Conservation (phyloP, 768 basidiomycete species). For the Boletus tylopilopsis region DNA sequence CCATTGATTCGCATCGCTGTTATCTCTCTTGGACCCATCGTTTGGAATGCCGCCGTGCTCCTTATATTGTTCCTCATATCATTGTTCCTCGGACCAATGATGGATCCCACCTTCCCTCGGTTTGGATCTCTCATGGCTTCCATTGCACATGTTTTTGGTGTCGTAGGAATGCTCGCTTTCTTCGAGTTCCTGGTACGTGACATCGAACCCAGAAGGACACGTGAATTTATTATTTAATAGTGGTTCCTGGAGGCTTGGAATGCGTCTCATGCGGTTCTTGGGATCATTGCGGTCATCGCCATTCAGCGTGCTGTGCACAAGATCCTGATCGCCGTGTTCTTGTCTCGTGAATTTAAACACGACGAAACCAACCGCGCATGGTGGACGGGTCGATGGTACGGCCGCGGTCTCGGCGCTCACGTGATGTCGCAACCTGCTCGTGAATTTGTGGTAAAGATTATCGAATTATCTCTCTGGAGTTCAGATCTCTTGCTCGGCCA, state of each 20-base stretch:
- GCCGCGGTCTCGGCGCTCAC: constrained; percentile 83
- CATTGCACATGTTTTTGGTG: constrained; percentile 78
- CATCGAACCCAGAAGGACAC: background rate
- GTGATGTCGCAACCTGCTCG: constrained; percentile 97
- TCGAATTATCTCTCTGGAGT: constrained; percentile 93
- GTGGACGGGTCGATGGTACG: constrained; percentile 99
- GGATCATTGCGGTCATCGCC: constrained; percentile 85
- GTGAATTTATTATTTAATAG: constrained; percentile 37
- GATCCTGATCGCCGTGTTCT: constrained; percentile 87
- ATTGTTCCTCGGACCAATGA: constrained; percentile 88
- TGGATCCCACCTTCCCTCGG: constrained; percentile 76
- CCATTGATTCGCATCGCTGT: constrained; percentile 92
- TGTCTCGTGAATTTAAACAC: constrained; percentile 98
- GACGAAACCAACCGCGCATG: constrained; percentile 98
- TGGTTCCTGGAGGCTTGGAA: constrained; percentile 97
- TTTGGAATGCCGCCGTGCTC: constrained; percentile 89
- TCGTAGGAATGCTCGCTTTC: constrained; percentile 86
- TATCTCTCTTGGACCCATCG: constrained; percentile 90
- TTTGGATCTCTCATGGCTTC: constrained; percentile 94
- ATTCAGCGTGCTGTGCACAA: constrained; percentile 94
- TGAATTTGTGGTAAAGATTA: constrained; percentile 96
- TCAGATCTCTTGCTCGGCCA: constrained; percentile 90
- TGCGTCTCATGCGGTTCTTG: constrained; percentile 87
- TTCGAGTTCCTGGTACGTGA: constrained; percentile 89
- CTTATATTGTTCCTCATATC: constrained; percentile 87